Base-by-base conservation (phyloP, 108 stramenopile species). In the Cyclotella atomus region DNA sequence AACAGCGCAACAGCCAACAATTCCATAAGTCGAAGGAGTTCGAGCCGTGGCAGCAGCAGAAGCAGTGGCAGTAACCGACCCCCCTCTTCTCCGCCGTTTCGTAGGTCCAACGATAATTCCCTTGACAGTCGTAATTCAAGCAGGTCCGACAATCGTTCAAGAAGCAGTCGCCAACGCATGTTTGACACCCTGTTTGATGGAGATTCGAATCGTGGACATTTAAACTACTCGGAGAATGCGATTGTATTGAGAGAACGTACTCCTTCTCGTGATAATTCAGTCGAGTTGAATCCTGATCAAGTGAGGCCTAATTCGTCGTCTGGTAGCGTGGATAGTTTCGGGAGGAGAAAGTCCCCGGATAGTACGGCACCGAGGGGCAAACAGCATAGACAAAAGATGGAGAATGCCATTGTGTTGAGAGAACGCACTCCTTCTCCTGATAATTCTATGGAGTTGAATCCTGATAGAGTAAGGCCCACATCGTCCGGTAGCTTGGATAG, bases 361-460 rank as follows among this genome's bases (percentile, higher is more conserved):
- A n/a, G n/a, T n/a, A n/a, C n/a, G n/a, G n/a, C n/a, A 41, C 38
- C 38, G 47, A n/a, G 47, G 4, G n/a, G 47, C 16, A 49, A 17
- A 4, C 10, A 29, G 24, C 27, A 55, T 27, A 55, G 54, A 28
- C 7, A 41, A 9, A 41, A 41, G 7, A 41, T 41, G 38, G 9
- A 7, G 12, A 41, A 15, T 12, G 56, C 56, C 28, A 28, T 57
- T 28, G 56, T 57, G 0, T 28, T 57, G 10, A 15, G 56, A 16
- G 19, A 57, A 57, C 28, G 56, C 4, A 3, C 56, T 0, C 56
- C 56, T n/a, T 57, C 56, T 0, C 28, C 17, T 17, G n/a, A 9
- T 41, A 57, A 57, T 14, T 57, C 56, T 3, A 30, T 57, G 17
- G 56, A 57, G 20, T 57, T 57, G 12, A 57, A 57, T 32, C 56